Percentiles rank a stretch among this genome's conserved stretches.
Evolutionary conservation across 2,329 filamentous ascomycete genomes (phyloP).

Genomic region (Chalaropsis ovoidea): DNA sequence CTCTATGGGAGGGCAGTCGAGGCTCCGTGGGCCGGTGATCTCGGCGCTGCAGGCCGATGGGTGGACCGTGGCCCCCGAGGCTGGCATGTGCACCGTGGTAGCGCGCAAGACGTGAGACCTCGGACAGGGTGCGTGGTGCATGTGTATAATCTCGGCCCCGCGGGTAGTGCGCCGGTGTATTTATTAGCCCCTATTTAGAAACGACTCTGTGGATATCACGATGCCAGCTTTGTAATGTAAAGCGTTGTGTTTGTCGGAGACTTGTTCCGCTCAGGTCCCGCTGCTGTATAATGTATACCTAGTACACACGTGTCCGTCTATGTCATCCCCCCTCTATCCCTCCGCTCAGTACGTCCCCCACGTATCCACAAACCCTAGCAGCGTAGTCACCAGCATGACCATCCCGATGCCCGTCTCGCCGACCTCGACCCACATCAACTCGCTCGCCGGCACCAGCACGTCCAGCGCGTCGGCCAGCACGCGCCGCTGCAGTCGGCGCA

Average conservation of each 20-base stretch:
- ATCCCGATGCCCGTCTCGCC: slow-evolving; percentile 44
- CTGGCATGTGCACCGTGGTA: slow-evolving; percentile 58
- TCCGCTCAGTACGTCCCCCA: slow-evolving; percentile 43
- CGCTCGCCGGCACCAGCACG: slow-evolving; percentile 49
- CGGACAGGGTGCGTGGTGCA: background rate
- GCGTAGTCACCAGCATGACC: slow-evolving; percentile 51
- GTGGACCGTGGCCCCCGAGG: slow-evolving; percentile 68
- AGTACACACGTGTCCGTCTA: background rate
- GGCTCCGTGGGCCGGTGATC: slow-evolving; percentile 68
- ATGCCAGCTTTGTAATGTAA: background rate
- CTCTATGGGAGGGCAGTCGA: slow-evolving; percentile 63
- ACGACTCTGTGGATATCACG: background rate
- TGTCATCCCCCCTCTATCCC: background rate
- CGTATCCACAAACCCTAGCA: slow-evolving; percentile 50
- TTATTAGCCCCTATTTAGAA: background rate
- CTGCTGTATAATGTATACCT: background rate
- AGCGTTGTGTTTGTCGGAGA: background rate
- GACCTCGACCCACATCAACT: slow-evolving; percentile 50
- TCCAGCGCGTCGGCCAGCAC: slow-evolving; percentile 52
- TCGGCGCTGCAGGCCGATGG: slow-evolving; percentile 65
- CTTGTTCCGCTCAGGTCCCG: background rate
- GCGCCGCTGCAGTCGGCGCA: slow-evolving; percentile 35
- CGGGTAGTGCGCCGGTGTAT: background rate
- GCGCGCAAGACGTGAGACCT: background rate
- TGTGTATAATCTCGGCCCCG: background rate